Conservation (phyloP, 345 rosid species). For the Eucalyptus polyanthemos region DNA sequence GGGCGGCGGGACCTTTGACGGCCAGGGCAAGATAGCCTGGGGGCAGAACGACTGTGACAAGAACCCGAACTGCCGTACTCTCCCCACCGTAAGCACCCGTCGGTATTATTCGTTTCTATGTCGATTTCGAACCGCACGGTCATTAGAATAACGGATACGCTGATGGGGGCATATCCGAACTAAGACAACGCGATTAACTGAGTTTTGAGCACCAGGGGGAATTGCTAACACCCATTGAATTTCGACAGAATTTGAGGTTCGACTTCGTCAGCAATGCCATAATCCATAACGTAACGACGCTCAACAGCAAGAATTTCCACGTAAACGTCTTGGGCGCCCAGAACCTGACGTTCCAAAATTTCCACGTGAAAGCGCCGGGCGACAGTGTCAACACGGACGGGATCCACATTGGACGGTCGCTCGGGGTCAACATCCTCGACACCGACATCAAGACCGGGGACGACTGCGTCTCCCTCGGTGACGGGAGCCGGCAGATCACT, state of each 20-base stretch:
- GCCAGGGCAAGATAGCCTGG: constrained; percentile 36
- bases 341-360: constrained; percentile 14
- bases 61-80: constrained; percentile 14
- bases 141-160: not conserved
- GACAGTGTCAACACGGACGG: constrained; percentile 50
- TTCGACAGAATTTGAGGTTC: constrained; percentile 33
- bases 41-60: constrained; percentile 10
- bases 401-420: constrained; percentile 42
- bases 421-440: constrained; percentile 5
- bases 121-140: not conserved
- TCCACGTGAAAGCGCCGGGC: constrained; percentile 20
- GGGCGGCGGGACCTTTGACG: constrained; percentile 47
- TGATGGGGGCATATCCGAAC: not conserved
- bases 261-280: constrained; percentile 10
- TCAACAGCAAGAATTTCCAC: constrained; percentile 45
- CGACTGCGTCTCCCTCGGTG: constrained; percentile 45
- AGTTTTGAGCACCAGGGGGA: not conserved
- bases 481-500: constrained; percentile 15
- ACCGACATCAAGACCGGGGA: constrained; percentile 40
- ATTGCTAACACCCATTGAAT: not conserved
- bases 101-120: not conserved
- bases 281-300: constrained; percentile 10
- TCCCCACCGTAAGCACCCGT: constrained; percentile 19
- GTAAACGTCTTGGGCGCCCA: constrained; percentile 18
- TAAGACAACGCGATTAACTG: too few species aligned